Evolutionary conservation across 139 green algal species (phyloP).

Genomic region (Diplosphaera chodatii): DNA sequence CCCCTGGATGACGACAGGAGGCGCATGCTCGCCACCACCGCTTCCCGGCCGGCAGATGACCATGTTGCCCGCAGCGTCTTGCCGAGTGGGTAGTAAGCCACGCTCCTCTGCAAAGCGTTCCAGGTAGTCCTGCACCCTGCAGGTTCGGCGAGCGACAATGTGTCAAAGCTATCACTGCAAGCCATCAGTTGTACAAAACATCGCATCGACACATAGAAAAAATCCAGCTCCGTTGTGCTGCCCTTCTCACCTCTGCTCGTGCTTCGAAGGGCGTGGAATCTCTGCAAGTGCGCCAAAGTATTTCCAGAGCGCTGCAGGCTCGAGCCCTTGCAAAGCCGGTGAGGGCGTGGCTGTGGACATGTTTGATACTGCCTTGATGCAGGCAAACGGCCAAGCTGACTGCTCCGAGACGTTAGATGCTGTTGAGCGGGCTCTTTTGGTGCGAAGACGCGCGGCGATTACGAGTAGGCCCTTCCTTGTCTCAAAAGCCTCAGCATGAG

Average conservation of each 20-base stretch:
- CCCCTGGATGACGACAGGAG: constrained; percentile 57
- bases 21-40: constrained; percentile 51
- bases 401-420: too few relatives aligned
- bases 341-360: neutral
- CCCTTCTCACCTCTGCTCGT: constrained; percentile 40
- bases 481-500: too few relatives aligned
- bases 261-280: constrained; percentile 56
- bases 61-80: constrained; percentile 67
- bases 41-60: constrained; percentile 50
- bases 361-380: neutral
- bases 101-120: constrained; percentile 53
- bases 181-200: too few relatives aligned
- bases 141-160: too few relatives aligned
- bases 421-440: too few relatives aligned
- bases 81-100: constrained; percentile 38
- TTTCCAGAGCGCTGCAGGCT: constrained; percentile 32
- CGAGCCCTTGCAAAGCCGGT: constrained; percentile 1
- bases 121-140: constrained; percentile 55
- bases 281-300: constrained; percentile 32
- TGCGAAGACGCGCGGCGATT: too few relatives aligned
- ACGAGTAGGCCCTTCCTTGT: too few relatives aligned
- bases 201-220: too few relatives aligned
- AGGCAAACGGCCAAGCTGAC: too few relatives aligned
- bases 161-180: too few relatives aligned
- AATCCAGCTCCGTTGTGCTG: too few relatives aligned